Conservation (phyloP, 2,329 filamentous ascomycete genomes). For the Stemphylium vesicarium region DNA sequence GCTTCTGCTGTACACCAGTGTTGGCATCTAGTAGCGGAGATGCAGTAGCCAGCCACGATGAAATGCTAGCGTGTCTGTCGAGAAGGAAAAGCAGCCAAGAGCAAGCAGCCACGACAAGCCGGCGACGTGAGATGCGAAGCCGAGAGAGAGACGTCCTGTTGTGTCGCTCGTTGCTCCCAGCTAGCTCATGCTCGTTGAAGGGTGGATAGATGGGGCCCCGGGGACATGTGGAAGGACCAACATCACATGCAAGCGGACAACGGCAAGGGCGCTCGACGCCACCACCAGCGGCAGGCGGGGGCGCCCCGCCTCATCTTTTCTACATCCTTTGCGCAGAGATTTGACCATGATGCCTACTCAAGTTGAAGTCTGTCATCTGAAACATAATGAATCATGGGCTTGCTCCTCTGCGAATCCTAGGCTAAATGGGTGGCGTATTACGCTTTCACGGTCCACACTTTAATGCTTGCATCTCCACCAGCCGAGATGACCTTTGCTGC, state of each 20-base stretch:
- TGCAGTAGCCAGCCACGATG: background rate
- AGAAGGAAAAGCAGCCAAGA: background rate
- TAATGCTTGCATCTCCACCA: slow-evolving; percentile 88
- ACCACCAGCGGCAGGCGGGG: background rate
- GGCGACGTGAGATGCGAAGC: background rate
- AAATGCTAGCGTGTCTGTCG: background rate
- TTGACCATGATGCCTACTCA: background rate
- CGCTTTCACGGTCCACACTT: slow-evolving; percentile 71
- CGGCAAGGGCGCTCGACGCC: slow-evolving; percentile 3
- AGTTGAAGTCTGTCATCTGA: background rate
- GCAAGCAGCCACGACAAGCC: background rate
- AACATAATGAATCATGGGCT: slow-evolving; percentile 1
- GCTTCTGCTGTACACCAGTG: background rate
- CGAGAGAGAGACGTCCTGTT: background rate
- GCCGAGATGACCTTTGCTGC: slow-evolving; percentile 72
- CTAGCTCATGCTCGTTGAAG: background rate
- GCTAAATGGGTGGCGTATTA: slow-evolving; percentile 16
- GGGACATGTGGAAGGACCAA: background rate
- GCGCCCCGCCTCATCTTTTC: slow-evolving; percentile 12
- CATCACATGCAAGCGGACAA: slow-evolving; percentile 8
- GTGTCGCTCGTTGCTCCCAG: background rate
- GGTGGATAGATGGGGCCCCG: too few species aligned
- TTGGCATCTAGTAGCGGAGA: background rate
- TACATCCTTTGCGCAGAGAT: background rate
- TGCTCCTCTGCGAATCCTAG: background rate